Conservation (phyloP, 148 eudicot genomes). For the Cornus suecica region DNA sequence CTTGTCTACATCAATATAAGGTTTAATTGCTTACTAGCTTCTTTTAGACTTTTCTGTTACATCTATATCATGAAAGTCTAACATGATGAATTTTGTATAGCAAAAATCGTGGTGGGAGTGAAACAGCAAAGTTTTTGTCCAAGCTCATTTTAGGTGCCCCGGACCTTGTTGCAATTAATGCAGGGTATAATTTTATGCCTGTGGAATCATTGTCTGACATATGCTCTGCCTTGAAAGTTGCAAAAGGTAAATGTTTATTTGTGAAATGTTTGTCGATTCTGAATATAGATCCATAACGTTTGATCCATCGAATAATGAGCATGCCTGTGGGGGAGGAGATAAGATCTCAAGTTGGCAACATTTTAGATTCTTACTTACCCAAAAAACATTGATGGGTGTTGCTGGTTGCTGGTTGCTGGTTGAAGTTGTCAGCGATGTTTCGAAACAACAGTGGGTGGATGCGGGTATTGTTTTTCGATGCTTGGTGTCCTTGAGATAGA, state of each 20-base stretch:
- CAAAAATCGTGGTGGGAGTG: conserved; percentile 74
- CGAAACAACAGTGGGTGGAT: no score
- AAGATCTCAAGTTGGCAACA: no score
- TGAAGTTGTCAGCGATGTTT: no score
- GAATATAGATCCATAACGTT: neutral
- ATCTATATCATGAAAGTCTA: neutral
- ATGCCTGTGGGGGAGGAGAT: no score
- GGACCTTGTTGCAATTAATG: conserved; percentile 52
- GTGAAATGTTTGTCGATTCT: neutral
- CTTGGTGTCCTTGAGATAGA: no score
- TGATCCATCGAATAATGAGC: neutral
- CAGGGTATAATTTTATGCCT: conserved; percentile 75
- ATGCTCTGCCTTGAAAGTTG: conserved; percentile 43
- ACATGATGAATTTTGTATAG: conserved; percentile 31
- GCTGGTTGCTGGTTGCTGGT: no score
- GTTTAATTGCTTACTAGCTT: conserved; percentile 25
- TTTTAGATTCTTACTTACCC: no score
- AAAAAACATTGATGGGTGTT: no score
- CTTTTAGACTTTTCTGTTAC: neutral
- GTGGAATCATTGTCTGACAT: conserved; percentile 52
- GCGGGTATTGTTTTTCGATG: no score
- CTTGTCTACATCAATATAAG: conserved; percentile 72
- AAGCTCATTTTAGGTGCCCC: conserved; percentile 55
- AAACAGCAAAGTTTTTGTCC: conserved; percentile 64
- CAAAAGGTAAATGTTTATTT: conserved; percentile 45